Conservation (phyloP, 441 rosid genomes). For the Pelargonium cotyledonis region DNA sequence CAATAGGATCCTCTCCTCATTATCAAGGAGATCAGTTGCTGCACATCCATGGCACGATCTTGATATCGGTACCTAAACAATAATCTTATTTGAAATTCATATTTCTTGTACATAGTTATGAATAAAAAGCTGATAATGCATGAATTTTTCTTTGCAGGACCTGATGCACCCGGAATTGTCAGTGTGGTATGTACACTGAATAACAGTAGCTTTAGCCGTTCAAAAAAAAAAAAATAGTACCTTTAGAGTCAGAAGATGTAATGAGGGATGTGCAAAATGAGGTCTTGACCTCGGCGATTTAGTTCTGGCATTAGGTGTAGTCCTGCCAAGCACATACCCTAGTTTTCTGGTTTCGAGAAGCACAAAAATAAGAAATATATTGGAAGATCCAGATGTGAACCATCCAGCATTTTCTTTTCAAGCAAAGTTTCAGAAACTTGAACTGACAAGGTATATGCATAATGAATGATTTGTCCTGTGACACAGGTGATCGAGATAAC, state of each 20-base stretch:
- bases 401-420: too few species aligned
- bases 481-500: conserved; percentile 82
- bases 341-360: too few species aligned
- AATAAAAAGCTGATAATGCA: background rate
- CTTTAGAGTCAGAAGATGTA: background rate
- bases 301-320: too few species aligned
- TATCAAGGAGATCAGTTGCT: conserved; percentile 68
- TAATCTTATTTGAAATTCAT: background rate
- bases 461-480: conserved; percentile 4
- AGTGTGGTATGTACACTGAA: conserved; percentile 47
- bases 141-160: conserved; percentile 45
- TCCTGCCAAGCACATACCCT: too few species aligned
- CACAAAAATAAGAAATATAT: too few species aligned
- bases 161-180: conserved; percentile 77
- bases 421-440: too few species aligned
- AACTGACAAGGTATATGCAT: background rate
- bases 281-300: background rate
- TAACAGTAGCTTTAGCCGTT: background rate
- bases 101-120: background rate
- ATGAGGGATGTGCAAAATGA: background rate
- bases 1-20: conserved; percentile 72
- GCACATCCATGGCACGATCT: conserved; percentile 98
- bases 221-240: too few species aligned
- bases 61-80: conserved; percentile 52
- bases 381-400: too few species aligned